Evolutionary conservation across 257 asterid genomes (phyloP).

Genomic region (Paulownia fortunei): DNA sequence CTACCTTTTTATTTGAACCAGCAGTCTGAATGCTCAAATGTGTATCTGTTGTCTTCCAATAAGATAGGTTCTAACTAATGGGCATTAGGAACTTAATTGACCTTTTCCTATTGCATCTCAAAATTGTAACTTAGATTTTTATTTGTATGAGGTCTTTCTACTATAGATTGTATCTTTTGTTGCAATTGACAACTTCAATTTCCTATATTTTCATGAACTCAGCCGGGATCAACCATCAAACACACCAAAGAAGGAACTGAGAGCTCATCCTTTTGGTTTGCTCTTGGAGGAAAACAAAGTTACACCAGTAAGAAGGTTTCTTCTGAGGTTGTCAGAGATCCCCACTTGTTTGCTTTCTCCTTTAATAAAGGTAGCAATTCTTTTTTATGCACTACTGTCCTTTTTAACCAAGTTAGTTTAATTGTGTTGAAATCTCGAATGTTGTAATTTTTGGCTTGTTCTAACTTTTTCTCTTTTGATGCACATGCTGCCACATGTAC

Average conservation of each 20-base stretch:
- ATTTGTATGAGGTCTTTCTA: neutral
- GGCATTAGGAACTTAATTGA: neutral
- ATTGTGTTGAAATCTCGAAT: conserved; percentile 7
- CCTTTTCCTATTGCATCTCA: conserved; percentile 20
- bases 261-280: conserved; percentile 96
- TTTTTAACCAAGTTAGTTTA: conserved; percentile 3
- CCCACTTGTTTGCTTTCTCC: conserved; percentile 82
- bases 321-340: conserved; percentile 78
- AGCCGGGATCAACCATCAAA: conserved; percentile 83
- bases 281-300: conserved; percentile 94
- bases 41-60: neutral
- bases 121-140: neutral
- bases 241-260: conserved; percentile 99
- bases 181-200: conserved; percentile 16
- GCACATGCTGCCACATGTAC: conserved; percentile 43
- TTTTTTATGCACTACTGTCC: neutral
- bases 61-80: neutral
- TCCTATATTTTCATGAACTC: conserved; percentile 30
- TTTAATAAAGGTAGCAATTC: conserved; percentile 65
- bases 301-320: conserved; percentile 81
- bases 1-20: neutral
- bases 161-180: conserved; percentile 6
- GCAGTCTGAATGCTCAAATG: neutral
- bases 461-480: conserved; percentile 50
- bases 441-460: conserved; percentile 1